Conservation (phyloP, 2,329 filamentous ascomycete species). For the Colletotrichum liaoningense region DNA sequence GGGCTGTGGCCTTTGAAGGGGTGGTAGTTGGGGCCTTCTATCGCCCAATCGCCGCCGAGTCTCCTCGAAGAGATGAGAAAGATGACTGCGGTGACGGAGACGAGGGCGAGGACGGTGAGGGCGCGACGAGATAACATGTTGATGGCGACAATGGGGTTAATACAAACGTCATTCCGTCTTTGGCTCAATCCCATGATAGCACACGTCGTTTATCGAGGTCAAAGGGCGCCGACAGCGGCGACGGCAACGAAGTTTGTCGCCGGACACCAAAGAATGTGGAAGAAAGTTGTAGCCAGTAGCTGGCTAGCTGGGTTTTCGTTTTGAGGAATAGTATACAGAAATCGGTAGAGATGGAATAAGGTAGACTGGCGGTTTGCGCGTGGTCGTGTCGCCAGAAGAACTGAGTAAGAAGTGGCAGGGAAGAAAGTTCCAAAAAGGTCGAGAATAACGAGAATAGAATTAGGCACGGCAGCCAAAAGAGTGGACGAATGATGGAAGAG, state of each 20-base stretch:
- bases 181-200: conserved; percentile 29
- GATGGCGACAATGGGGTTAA: conserved; percentile 27
- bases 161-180: conserved; percentile 25
- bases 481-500: neutral
- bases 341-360: neutral
- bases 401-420: neutral
- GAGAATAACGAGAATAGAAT: neutral
- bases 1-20: conserved; percentile 25
- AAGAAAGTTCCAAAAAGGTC: neutral
- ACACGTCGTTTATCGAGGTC: neutral
- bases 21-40: conserved; percentile 44
- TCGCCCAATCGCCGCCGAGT: conserved; percentile 43
- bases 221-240: neutral
- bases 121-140: conserved; percentile 45
- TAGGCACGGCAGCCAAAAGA: neutral
- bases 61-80: conserved; percentile 48
- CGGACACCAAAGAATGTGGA: neutral
- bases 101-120: conserved; percentile 41
- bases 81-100: conserved; percentile 42
- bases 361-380: neutral
- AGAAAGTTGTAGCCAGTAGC: neutral
- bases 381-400: neutral
- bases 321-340: neutral
- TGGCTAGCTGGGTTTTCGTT: neutral
- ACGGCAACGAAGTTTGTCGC: neutral